A percentile compares a stretch with the other conserved stretches of the same genome.
Evolutionary conservation across 352 stramenopile species (phyloP).

Genomic region (Phytophthora syringae): DNA sequence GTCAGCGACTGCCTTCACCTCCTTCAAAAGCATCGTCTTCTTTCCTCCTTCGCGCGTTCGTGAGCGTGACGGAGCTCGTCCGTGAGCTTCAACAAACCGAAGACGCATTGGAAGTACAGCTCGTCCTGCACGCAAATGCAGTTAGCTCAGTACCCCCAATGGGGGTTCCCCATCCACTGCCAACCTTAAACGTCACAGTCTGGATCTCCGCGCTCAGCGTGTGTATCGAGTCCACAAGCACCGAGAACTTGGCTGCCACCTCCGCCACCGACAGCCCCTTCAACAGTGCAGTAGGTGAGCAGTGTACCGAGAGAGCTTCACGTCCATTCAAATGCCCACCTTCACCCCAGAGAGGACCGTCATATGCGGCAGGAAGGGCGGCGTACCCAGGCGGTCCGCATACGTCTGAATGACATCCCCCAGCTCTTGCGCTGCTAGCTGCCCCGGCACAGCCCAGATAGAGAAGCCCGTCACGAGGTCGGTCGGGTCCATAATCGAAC

Average conservation of each 20-base stretch:
- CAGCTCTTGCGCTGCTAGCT: conserved; percentile 26
- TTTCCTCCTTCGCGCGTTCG: conserved; percentile 47
- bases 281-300: background rate
- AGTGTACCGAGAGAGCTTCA: no score
- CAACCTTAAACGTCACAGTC: conserved; percentile 59
- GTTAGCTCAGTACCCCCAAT: no score
- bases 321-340: conserved; percentile 17
- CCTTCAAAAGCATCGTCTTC: background rate
- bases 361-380: conserved; percentile 61
- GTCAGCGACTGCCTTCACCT: background rate
- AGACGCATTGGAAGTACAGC: conserved; percentile 78
- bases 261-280: conserved; percentile 40
- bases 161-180: background rate
- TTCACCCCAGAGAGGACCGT: conserved; percentile 60
- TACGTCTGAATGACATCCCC: conserved; percentile 42
- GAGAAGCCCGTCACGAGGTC: conserved; percentile 65
- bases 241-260: conserved; percentile 36
- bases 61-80: conserved; percentile 45
- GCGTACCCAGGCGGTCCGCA: conserved; percentile 46
- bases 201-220: conserved; percentile 43
- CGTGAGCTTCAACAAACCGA: conserved; percentile 52
- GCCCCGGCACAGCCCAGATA: conserved; percentile 58
- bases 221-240: conserved; percentile 41
- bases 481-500: conserved; percentile 21
- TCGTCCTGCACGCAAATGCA: conserved; percentile 43